Base-by-base conservation (phyloP, 2,329 filamentous ascomycete species). In the Uncinocarpus reesii region DNA sequence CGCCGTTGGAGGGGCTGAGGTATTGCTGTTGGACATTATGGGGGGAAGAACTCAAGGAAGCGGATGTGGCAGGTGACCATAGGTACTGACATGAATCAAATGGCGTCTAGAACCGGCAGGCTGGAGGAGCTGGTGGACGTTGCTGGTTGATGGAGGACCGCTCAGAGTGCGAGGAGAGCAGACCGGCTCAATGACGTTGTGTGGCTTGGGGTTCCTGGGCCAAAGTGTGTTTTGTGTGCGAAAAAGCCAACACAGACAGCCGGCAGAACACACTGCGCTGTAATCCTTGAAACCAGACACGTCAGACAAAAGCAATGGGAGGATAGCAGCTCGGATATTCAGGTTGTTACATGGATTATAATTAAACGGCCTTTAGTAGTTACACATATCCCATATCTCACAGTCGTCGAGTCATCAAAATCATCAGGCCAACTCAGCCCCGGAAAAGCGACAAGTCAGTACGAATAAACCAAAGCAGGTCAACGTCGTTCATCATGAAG, bases 1-100 rank as follows among this genome's bases (percentile, higher is more conserved):
- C 34, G 11, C 37, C 3, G 38, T 8, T 20, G 46, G 38, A 26
- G 46, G 21, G 7, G 38, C 15, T 31, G 31, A 29, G 13, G 16
- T 11, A 24, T 48, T 43, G 38, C 23, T 28, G 29, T 37, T 37
- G 21, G 46, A 48, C 46, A 48, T 48, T 48, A 48, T 23, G 46
- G 46, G 23, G 46, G 46, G 29, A 37, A 38, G 23, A 31, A 48
- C 21, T 48, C 46, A 31, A 43, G 32, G n/a, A 31, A 31, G 16
- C 31, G 13, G 15, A 48, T 8, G 8, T 1, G 28, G 24, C 16
- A 36, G 16, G 28, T 15, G 20, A 16, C 16, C 46, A 48, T 48
- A 36, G 15, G 46, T 42, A 36, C 32, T 38, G 38, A 48, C 46
- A 48, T 48, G n/a, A 42, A 37, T 31, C 31, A 31, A 36, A 35